These are phyloP conservation scores for Phyllosticta ampelicida DNA, from an alignment of 2,329 filamentous ascomycete species.

Conservation along the genomic window DNA sequence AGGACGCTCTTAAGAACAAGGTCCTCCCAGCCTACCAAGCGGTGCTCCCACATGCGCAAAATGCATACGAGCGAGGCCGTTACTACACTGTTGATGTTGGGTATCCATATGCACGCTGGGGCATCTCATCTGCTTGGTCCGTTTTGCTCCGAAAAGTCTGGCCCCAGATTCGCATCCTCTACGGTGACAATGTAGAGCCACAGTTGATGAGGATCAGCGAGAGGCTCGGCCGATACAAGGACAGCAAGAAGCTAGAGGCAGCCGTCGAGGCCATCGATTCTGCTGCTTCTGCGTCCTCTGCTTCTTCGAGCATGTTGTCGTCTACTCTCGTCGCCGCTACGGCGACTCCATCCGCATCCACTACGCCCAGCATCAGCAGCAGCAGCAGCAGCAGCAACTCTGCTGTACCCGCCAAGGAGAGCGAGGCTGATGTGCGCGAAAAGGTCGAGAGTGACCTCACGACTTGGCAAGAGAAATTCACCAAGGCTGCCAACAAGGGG, in stretches of 20 bases:
- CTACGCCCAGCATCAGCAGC: slow-evolving; percentile 16
- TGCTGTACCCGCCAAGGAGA: slow-evolving; percentile 15
- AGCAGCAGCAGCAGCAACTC: too few species aligned
- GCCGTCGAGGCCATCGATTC: slow-evolving; percentile 44
- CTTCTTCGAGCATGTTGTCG: slow-evolving; percentile 8
- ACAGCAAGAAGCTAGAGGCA: slow-evolving; percentile 51
- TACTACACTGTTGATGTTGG: slow-evolving; percentile 58
- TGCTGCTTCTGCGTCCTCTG: slow-evolving; percentile 15
- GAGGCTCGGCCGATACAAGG: slow-evolving; percentile 66
- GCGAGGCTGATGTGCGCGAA: slow-evolving; percentile 43
- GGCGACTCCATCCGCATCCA: slow-evolving; percentile 13
- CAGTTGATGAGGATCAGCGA: slow-evolving; percentile 88
- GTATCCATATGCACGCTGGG: slow-evolving; percentile 60
- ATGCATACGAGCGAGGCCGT: slow-evolving; percentile 56
- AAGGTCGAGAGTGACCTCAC: slow-evolving; percentile 67
- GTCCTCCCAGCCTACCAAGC: slow-evolving; percentile 65
- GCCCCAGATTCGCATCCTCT: slow-evolving; percentile 70
- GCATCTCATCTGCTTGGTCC: slow-evolving; percentile 55
- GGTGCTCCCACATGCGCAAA: slow-evolving; percentile 62
- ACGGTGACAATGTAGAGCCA: slow-evolving; percentile 87
- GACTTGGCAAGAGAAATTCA: slow-evolving; percentile 81
- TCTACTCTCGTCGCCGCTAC: slow-evolving; percentile 16
- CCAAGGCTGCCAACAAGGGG: slow-evolving; percentile 74
- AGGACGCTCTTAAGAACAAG: slow-evolving; percentile 60
- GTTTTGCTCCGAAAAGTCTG: slow-evolving; percentile 70